A percentile compares a stretch with the other conserved stretches of the same genome.
phyloP scores from a whole-genome alignment of 306 rosid genomes.

The Fagus sylvatica region DNA sequence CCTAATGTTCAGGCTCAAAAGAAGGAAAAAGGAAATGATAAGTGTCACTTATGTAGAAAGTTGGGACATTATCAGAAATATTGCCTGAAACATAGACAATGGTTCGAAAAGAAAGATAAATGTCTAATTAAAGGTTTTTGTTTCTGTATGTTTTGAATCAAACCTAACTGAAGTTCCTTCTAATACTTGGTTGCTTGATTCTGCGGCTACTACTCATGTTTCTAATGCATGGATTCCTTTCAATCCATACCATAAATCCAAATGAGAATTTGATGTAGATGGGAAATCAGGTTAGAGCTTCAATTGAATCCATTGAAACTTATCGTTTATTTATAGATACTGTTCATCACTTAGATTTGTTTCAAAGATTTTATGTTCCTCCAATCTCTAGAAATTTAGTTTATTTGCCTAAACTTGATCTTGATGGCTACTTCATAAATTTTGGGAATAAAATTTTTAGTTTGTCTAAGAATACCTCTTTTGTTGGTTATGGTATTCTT shows the following conservation, averaged over 20 bases:
- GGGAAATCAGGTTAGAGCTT: background rate
- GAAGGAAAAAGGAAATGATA: background rate
- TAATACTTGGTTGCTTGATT: no score
- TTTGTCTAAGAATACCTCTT: background rate
- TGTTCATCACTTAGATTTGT: background rate
- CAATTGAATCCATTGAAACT: background rate
- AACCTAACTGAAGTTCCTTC: no score
- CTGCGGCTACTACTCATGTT: background rate
- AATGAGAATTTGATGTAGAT: background rate
- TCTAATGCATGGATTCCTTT: background rate
- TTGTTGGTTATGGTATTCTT: background rate
- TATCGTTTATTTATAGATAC: background rate
- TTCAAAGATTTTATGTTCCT: background rate
- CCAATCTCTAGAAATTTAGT: background rate
- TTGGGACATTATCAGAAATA: background rate
- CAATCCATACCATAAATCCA: background rate
- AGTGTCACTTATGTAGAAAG: background rate
- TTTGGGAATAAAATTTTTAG: background rate
- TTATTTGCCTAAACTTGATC: background rate
- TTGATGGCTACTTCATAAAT: background rate
- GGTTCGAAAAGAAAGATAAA: conserved; percentile 5
- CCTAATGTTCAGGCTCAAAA: background rate
- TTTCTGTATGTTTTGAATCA: conserved; percentile 5
- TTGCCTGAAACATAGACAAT: background rate
- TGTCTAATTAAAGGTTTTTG: no score